Base-by-base conservation (phyloP, 495 filamentous ascomycete species). In the Hypoxylon cercidicola region DNA sequence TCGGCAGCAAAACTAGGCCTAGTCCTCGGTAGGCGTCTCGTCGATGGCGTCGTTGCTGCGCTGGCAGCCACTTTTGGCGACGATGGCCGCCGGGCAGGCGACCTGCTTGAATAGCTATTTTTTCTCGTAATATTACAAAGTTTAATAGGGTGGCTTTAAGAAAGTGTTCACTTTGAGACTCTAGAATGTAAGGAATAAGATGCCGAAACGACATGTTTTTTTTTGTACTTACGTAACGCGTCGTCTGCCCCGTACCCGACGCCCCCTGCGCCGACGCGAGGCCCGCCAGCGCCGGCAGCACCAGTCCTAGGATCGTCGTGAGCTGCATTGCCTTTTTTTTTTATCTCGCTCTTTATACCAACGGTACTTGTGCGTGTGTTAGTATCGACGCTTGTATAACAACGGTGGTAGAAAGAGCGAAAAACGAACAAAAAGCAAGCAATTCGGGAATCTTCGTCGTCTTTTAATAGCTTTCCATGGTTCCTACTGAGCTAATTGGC, bases 41-140 rank as follows among this genome's bases (percentile, higher is more conserved):
- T 76, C 60, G 53, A 77, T 73, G 2, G 64, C 68, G 44, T 76
- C 71, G 52, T 70, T 72, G 58, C 47, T 67, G 16, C 73, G 65
- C 18, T 41, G 41, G 72, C 79, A 80, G 18, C 74, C 73, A 57
- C 76, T 78, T 75, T 85, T 88, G 55, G 78, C 78, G 23, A 85
- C 85, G 49, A 90, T 71, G 32, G 69, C 82, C 32, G 83, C 77
- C 25, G 87, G 88, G 78, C 88, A 89, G 32, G 84, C 77, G 21
- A 89, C 83, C 71, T 82, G 67, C 69, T 77, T 70, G 76, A 84
- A 89, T n/a, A n/a, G n/a, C n/a, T n/a, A n/a, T n/a, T n/a, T n/a
- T n/a, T n/a, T n/a, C n/a, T n/a, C n/a, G n/a, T n/a, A n/a, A n/a
- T n/a, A n/a, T n/a, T n/a, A n/a, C n/a, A n/a, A n/a, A n/a, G n/a